These are phyloP conservation scores for Prunella vulgaris DNA, from an alignment of 257 asterid genomes.

Conservation along the genomic window DNA sequence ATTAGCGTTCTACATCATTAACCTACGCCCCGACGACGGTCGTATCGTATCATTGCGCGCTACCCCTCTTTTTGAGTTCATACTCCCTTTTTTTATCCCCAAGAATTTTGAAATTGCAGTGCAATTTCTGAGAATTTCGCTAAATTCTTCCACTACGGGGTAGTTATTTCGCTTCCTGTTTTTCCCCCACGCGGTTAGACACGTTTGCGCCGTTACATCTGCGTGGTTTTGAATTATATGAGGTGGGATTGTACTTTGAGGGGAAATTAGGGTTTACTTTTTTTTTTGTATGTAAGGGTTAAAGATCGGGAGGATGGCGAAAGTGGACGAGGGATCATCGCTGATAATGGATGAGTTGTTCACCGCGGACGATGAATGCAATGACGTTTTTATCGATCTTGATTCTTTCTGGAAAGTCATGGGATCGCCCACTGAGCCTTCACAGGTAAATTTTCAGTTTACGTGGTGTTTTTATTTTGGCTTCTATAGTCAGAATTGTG, in stretches of 20 bases:
- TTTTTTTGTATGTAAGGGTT: background rate
- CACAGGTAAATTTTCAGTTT: slow-evolving; percentile 23
- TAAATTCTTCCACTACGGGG: background rate
- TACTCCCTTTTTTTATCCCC: background rate
- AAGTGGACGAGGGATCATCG: slow-evolving; percentile 27
- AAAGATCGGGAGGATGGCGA: slow-evolving; percentile 38
- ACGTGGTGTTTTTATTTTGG: background rate
- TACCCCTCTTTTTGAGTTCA: background rate
- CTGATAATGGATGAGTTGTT: slow-evolving; percentile 24
- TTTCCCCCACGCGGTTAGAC: background rate
- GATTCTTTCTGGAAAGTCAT: slow-evolving; percentile 38
- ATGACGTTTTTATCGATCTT: slow-evolving; percentile 42
- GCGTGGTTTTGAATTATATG: background rate
- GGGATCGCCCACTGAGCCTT: slow-evolving; percentile 33
- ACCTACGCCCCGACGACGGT: slow-evolving; percentile 26
- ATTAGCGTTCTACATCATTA: slow-evolving; percentile 15
- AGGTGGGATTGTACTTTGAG: slow-evolving; percentile 8
- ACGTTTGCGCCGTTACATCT: slow-evolving; percentile 5
- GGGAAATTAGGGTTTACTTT: slow-evolving; percentile 31
- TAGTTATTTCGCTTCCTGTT: background rate
- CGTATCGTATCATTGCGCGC: background rate
- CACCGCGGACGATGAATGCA: slow-evolving; percentile 21
- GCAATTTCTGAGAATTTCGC: slow-evolving; percentile 25
- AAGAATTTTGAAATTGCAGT: background rate
- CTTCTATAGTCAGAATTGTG: slow-evolving; percentile 10